Evolutionary conservation across 306 rosid species (phyloP), one percentile per base, ranked within the genome.

Genomic region (Psophocarpus tetragonolobus): DNA sequence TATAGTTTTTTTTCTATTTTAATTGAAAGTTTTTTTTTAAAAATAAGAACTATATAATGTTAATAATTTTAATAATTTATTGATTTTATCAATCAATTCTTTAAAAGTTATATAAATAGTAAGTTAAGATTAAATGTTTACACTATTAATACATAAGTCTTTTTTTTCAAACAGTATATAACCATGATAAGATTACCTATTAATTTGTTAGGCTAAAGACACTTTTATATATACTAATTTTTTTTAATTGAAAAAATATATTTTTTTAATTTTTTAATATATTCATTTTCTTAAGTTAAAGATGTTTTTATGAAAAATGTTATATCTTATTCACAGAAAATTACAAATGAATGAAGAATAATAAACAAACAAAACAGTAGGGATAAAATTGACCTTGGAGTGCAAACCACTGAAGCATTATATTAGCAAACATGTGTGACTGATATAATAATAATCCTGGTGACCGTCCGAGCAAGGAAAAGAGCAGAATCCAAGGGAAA

Each of bases 401-500:
- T 45, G 33, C 47, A 61, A 61, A 12, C 57, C 17, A 15, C 29
- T 27, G 29, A 29, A 17, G 33, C 57, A 39, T 56, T 66, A n/a
- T 44, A 38, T 41, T 38, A 53, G 13, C 21, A 24, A 11, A 53
- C 7, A 47, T 10, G 51, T 4, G n/a, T 1, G 42, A 56, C 6
- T 8, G 56, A 65, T 32, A 57, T 42, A 29, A 58, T 44, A 12
- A 44, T 60, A 58, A 68, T 35, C 9, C 18, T 24, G 18, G 32
- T 45, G 68, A 0, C 54, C 47, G 54, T 65, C 53, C 75, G 56
- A 41, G 27, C n/a, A 75, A 45, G 44, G 54, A 50, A 39, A 73
- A 72, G 47, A 47, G 3, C 5, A 65, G 47, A 63, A 76, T 51
- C 78, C 79, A 71, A 82, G 66, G 26, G 6, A 58, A 81, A 56